Conservation (phyloP, 2,329 filamentous ascomycete species). For the Anisogramma anomala region DNA sequence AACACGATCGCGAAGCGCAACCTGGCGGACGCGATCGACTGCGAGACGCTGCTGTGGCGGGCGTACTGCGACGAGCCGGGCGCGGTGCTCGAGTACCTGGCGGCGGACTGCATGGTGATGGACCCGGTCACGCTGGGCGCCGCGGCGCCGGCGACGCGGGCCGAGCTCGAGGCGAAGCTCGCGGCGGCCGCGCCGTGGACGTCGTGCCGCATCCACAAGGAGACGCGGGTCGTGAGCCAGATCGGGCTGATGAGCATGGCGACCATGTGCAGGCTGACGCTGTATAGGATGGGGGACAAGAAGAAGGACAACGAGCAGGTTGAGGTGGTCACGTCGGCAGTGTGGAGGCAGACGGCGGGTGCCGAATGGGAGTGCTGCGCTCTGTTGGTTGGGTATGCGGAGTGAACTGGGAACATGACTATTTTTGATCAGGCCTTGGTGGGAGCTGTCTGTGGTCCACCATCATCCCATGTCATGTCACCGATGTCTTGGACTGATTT, state of each 20-base stretch:
- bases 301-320: slow-evolving; percentile 20
- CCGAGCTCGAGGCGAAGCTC: slow-evolving; percentile 22
- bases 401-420: too few relatives aligned
- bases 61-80: slow-evolving; percentile 27
- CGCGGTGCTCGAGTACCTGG: slow-evolving; percentile 26
- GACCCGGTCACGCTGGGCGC: slow-evolving; percentile 24
- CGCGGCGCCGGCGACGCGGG: slow-evolving; percentile 19
- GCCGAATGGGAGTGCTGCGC: slow-evolving; percentile 25
- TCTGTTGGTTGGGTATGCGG: slow-evolving; percentile 14
- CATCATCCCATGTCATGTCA: too few relatives aligned
- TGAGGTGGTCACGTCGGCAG: slow-evolving; percentile 20
- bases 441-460: too few relatives aligned
- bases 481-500: too few relatives aligned
- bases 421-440: too few relatives aligned
- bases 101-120: slow-evolving; percentile 28
- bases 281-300: slow-evolving; percentile 19
- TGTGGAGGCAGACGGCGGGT: slow-evolving; percentile 27
- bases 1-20: slow-evolving; percentile 29
- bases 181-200: slow-evolving; percentile 19
- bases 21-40: slow-evolving; percentile 25
- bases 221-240: slow-evolving; percentile 25
- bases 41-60: slow-evolving; percentile 29
- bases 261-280: slow-evolving; percentile 23
- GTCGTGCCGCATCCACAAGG: slow-evolving; percentile 24
- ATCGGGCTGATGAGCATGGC: slow-evolving; percentile 28